Percentiles rank a stretch among this genome's conserved stretches.
These are phyloP conservation scores for Ogataea degrootiae DNA, from an alignment of 805 yeast genomes.

Conservation along the genomic window DNA sequence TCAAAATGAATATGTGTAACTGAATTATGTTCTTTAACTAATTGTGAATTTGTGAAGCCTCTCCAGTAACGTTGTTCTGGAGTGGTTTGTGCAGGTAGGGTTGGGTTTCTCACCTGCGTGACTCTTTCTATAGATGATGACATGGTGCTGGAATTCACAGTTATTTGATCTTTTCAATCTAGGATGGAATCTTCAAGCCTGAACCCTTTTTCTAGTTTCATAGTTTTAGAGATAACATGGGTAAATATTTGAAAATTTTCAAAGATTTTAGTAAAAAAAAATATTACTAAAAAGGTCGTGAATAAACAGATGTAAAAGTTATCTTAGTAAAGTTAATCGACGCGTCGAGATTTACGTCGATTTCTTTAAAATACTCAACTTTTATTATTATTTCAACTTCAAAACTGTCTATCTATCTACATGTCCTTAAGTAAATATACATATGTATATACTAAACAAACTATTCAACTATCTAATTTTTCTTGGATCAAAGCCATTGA, in stretches of 20 bases:
- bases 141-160: conserved; percentile 39
- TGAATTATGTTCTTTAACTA: conserved; percentile 90
- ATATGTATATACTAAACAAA: not conserved
- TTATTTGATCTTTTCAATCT: not conserved
- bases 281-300: no score
- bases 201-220: no score
- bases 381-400: no score
- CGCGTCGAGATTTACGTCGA: no score
- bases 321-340: no score
- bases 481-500: not conserved
- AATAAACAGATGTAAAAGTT: no score
- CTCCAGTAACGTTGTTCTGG: conserved; percentile 96
- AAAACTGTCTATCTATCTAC: not conserved
- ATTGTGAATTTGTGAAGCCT: conserved; percentile 75
- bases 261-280: no score
- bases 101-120: conserved; percentile 61
- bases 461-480: not conserved
- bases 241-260: no score
- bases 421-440: not conserved
- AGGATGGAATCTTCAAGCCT: not conserved
- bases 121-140: conserved; percentile 68
- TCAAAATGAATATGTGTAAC: conserved; percentile 85
- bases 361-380: no score
- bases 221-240: no score
- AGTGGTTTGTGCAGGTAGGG: conserved; percentile 77